phyloP scores from a whole-genome alignment of 805 yeast species.

The Metschnikowia santaceciliae region DNA sequence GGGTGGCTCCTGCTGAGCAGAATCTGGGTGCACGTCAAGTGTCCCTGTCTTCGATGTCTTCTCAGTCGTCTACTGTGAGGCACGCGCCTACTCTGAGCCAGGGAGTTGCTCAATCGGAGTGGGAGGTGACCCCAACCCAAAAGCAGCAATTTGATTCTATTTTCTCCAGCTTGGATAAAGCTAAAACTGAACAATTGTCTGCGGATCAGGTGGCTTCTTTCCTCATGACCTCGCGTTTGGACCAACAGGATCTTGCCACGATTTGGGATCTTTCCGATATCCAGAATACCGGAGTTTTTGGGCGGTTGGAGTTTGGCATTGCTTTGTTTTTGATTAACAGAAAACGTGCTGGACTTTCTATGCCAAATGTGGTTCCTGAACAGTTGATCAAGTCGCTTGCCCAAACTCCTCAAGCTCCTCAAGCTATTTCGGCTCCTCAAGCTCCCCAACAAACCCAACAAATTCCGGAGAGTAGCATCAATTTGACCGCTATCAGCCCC shows the following conservation, averaged over 20 bases:
- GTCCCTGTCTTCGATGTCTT: slow-evolving; percentile 28
- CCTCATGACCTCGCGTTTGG: slow-evolving; percentile 80
- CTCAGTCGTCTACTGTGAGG: slow-evolving; percentile 35
- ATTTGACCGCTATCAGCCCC: slow-evolving; percentile 3
- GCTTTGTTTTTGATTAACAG: slow-evolving; percentile 92
- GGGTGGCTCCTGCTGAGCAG: slow-evolving; percentile 29
- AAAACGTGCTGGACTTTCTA: slow-evolving; percentile 67
- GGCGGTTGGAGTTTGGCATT: slow-evolving; percentile 79
- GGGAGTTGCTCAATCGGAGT: slow-evolving; percentile 39
- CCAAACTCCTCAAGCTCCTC: slow-evolving; percentile 11
- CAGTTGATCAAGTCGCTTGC: slow-evolving; percentile 43
- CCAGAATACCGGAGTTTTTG: slow-evolving; percentile 77
- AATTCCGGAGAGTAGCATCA: background rate
- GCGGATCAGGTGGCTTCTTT: slow-evolving; percentile 85
- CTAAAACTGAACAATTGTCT: slow-evolving; percentile 56
- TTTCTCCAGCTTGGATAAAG: slow-evolving; percentile 73
- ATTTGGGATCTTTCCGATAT: slow-evolving; percentile 95
- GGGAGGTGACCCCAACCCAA: slow-evolving; percentile 68
- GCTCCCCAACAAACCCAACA: slow-evolving; percentile 3
- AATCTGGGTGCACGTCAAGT: slow-evolving; percentile 27
- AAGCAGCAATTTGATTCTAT: slow-evolving; percentile 74
- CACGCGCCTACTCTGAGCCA: slow-evolving; percentile 19
- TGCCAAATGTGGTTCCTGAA: slow-evolving; percentile 78
- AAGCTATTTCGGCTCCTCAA: slow-evolving; percentile 1
- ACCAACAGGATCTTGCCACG: slow-evolving; percentile 78